Conservation (phyloP, 352 stramenopile genomes). For the Globisporangium lucens region DNA sequence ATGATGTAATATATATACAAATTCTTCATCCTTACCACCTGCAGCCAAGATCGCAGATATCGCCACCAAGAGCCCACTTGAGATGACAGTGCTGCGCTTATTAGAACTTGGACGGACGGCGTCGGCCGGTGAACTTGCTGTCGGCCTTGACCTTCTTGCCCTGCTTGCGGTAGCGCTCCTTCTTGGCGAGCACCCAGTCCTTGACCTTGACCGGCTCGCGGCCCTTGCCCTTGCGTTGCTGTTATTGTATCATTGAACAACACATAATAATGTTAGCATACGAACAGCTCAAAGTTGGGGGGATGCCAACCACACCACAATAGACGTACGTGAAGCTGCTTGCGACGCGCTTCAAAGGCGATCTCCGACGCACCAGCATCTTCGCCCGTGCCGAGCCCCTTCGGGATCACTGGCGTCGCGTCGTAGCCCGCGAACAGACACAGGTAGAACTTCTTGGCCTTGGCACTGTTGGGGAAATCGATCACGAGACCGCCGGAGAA, state of each 20-base stretch:
- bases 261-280: background rate
- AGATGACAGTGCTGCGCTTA: background rate
- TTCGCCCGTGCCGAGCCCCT: slow-evolving; percentile 70
- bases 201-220: slow-evolving; percentile 68
- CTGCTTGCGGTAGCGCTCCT: slow-evolving; percentile 96
- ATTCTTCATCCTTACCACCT: slow-evolving; percentile 3
- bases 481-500: slow-evolving; percentile 97
- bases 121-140: slow-evolving; percentile 98
- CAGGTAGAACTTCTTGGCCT: slow-evolving; percentile 99
- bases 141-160: slow-evolving; percentile 97
- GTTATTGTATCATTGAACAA: slow-evolving; percentile 5
- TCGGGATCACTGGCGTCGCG: slow-evolving; percentile 68
- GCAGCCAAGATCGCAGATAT: background rate
- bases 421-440: slow-evolving; percentile 96
- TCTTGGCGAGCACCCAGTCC: slow-evolving; percentile 98
- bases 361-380: slow-evolving; percentile 38
- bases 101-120: slow-evolving; percentile 95
- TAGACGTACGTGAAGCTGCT: slow-evolving; percentile 52
- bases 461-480: slow-evolving; percentile 99
- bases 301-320: background rate
- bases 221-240: slow-evolving; percentile 52
- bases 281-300: background rate
- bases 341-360: slow-evolving; percentile 55
- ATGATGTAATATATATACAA: slow-evolving; percentile 62
- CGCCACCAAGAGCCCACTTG: background rate